These are phyloP conservation scores for Nakataea oryzae DNA, from an alignment of 2,329 filamentous ascomycete species.

Conservation along the genomic window DNA sequence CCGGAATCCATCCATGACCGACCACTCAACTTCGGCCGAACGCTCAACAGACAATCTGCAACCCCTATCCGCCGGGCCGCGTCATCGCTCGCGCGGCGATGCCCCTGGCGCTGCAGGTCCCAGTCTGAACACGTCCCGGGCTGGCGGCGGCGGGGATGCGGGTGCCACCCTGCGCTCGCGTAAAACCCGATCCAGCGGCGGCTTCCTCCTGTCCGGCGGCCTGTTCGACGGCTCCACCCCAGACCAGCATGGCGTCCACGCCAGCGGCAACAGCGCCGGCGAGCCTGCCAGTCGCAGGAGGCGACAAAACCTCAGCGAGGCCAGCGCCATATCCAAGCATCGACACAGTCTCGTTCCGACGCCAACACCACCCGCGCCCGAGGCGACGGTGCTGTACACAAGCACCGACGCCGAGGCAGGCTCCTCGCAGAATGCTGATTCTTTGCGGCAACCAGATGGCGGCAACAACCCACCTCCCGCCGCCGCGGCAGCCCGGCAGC, in stretches of 20 bases:
- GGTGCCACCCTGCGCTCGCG: conserved; percentile 17
- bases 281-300: not conserved
- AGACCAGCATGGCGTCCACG: not conserved
- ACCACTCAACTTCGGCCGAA: conserved; percentile 10
- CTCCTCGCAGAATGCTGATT: not conserved
- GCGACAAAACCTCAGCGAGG: not conserved
- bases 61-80: not conserved
- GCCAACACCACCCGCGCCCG: not conserved
- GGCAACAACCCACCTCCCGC: not conserved
- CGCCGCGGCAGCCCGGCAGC: not conserved
- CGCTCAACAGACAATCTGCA: conserved; percentile 6
- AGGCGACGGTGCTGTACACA: not conserved
- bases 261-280: not conserved
- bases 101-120: not conserved
- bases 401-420: not conserved
- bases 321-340: not conserved
- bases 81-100: not conserved
- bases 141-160: not conserved
- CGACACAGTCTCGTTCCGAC: not conserved
- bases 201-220: conserved; percentile 39
- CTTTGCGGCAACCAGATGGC: not conserved
- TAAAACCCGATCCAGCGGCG: conserved; percentile 34
- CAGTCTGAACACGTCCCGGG: not conserved
- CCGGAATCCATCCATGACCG: conserved; percentile 2
- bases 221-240: conserved; percentile 16